Percentiles rank a stretch among this genome's conserved stretches.
Conservation (phyloP, 2,329 filamentous ascomycete genomes). For the Xylaria sp. region DNA sequence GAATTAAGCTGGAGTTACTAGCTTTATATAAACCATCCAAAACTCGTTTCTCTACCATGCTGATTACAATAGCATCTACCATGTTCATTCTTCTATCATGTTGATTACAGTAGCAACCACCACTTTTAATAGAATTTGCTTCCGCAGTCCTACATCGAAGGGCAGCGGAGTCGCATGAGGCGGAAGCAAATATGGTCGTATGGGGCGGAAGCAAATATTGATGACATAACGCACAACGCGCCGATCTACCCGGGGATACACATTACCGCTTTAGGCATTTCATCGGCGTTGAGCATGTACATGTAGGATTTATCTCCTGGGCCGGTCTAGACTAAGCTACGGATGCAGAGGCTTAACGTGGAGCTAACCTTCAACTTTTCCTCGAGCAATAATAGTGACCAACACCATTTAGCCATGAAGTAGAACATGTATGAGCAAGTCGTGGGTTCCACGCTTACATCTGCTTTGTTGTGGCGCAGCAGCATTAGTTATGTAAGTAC, state of each 20-base stretch:
- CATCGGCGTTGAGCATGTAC: conserved; percentile 4
- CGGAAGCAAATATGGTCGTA: no score
- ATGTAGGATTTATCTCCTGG: conserved; percentile 16
- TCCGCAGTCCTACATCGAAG: neutral
- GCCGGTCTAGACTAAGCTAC: conserved; percentile 7
- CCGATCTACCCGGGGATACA: conserved; percentile 22
- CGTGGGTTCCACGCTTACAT: neutral
- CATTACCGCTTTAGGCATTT: conserved; percentile 31
- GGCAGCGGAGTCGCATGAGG: neutral
- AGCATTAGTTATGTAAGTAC: neutral
- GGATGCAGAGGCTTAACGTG: neutral
- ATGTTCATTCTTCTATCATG: neutral
- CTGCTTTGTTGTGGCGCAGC: neutral
- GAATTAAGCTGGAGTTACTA: neutral
- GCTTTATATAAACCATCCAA: conserved; percentile 16
- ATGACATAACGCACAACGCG: neutral
- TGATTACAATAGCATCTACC: neutral
- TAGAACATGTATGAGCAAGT: neutral
- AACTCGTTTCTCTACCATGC: neutral
- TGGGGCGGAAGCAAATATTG: neutral
- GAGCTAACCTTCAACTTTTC: neutral
- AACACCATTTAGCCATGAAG: neutral
- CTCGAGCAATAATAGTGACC: neutral
- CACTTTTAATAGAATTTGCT: neutral
- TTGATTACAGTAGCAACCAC: neutral